Base-by-base conservation (phyloP, 1,284 basidiomycete species). In the Phlebopus sp. region DNA sequence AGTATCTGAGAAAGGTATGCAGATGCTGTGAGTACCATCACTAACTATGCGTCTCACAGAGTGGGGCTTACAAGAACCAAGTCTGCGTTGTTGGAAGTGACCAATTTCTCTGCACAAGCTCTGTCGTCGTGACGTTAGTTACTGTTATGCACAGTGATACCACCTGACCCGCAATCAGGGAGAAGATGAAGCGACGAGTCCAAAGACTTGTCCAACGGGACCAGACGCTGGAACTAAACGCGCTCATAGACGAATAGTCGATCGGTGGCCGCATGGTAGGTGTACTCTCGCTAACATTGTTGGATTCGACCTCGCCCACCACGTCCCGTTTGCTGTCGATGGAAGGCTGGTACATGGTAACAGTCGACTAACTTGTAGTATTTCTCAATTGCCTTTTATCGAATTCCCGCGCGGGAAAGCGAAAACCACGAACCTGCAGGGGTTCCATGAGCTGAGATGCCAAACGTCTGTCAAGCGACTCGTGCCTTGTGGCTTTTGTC, bases 71-170 rank as follows among this genome's bases (percentile, higher is more conserved):
- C 87, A 90, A 64, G 70, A 91, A 91, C 63, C 85, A 82, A 9
- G 81, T 86, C 64, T 92, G 90, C 0, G 89, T 90, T 5, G 87
- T 89, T 13, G 90, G 81, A 42, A 92, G 64, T 5, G 76, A 67
- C 85, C 89, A 92, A 57, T 81, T 81, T 47, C 86, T 69, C 19
- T 56, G 71, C 15, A 83, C 77, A 25, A 92, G 72, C 65, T 91
- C 86, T 23, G 86, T 87, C 4, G 89, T 92, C 35, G 85, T 85
- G 23, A 91, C 84, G 59, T 84, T 90, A 46, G 90, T 92, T 62
- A 85, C 87, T 11, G 89, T 92, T 49, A 92, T 92, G 63, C 89
- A 92, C 44, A 92, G 63, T 42, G 87, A 90, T 23, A 92, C 82
- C 21, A 90, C 63, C 64, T 92, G 90, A n/a, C 90, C 90, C 2